Base-by-base conservation (phyloP, 805 yeast genomes). In the Torulaspora microellipsoides region DNA sequence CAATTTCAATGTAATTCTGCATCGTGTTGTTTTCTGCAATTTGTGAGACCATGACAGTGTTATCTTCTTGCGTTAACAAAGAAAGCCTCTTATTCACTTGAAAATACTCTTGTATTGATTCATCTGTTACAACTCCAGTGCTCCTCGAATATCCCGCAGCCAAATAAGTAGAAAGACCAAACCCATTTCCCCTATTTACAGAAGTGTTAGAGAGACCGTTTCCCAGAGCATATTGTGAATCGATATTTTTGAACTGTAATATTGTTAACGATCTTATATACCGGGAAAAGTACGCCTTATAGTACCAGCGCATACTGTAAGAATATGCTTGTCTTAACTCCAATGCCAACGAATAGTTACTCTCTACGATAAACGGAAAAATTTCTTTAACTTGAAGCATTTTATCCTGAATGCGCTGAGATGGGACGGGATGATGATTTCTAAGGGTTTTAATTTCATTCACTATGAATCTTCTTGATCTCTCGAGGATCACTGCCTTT, bases 271-370 rank as follows among this genome's bases (percentile, higher is more conserved):
- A 80, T 48, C 81, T 77, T 31, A 82, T 64, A 65, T 89, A 90
- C 49, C 89, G 78, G 13, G 82, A 80, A 58, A 90, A 91, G 53
- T 85, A 77, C 44, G 83, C 76, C 45, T 75, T 72, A 62, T 93
- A 93, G 67, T 91, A 93, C 99, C 99, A 93, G 55, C 77, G 72
- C 86, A 93, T 90, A 2, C 98, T 91, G 56, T 80, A 81, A 14
- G 81, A 68, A 61, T 93, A 93, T 0, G 97, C 98, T 54, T 76
- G 76, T 42, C 80, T 74, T 31, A 93, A 71, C 56, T 87, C 93
- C 12, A 68, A 60, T 0, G 95, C 91, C 42, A 93, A 66, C 6
- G 78, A 72, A 8, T 75, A 71, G 45, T 84, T 77, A 38, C 78
- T 76, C 4, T 65, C 55, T 3, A 69, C 61, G 31, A 91, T 60